These are phyloP conservation scores for Hypoxylon trugodes DNA, from an alignment of 495 filamentous ascomycete species.

Conservation along the genomic window DNA sequence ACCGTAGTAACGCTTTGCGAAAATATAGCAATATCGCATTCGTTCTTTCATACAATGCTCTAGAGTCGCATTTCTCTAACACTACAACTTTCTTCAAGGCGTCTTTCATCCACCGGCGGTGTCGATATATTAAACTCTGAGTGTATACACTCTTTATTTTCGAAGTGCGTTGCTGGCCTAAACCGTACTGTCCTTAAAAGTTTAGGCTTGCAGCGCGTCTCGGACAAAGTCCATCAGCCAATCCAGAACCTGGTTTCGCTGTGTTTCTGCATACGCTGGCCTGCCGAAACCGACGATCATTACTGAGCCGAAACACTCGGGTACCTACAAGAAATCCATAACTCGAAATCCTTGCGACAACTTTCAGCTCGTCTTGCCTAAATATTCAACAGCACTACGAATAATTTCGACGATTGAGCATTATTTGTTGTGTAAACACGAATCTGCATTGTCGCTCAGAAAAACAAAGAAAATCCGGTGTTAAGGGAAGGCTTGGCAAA, in stretches of 20 bases:
- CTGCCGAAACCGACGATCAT: slow-evolving; percentile 49
- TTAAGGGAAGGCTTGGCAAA: slow-evolving; percentile 6
- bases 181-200: slow-evolving; percentile 10
- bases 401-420: neutral
- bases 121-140: slow-evolving; percentile 8
- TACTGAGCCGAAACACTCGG: slow-evolving; percentile 45
- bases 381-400: too few relatives aligned
- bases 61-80: slow-evolving; percentile 14
- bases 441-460: neutral
- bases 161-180: slow-evolving; percentile 6
- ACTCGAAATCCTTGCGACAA: slow-evolving; percentile 22
- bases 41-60: slow-evolving; percentile 15
- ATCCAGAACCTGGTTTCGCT: slow-evolving; percentile 29
- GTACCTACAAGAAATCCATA: slow-evolving; percentile 27
- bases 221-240: slow-evolving; percentile 31
- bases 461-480: slow-evolving; percentile 14
- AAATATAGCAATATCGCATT: slow-evolving; percentile 1
- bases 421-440: neutral
- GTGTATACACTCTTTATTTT: slow-evolving; percentile 7
- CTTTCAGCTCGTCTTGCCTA: slow-evolving; percentile 2
- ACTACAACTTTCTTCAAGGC: neutral
- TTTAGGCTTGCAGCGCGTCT: slow-evolving; percentile 27
- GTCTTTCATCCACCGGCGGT: neutral
- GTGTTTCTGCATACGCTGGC: slow-evolving; percentile 32
- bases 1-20: slow-evolving; percentile 4